phyloP scores from a whole-genome alignment of 192 early-diverging fungal species.

The Coemansia biformis region DNA sequence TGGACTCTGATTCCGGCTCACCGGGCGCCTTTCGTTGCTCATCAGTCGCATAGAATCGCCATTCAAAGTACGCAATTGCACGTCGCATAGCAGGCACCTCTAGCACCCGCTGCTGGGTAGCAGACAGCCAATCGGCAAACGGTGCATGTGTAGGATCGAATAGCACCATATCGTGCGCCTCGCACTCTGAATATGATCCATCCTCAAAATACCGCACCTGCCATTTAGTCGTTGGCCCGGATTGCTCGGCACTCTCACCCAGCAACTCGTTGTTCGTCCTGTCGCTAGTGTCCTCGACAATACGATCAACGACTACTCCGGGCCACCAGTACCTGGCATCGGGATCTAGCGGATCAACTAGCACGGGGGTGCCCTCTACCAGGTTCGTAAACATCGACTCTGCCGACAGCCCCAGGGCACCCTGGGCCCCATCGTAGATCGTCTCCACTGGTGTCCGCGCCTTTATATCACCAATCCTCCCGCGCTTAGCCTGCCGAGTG shows the following conservation, averaged over 20 bases:
- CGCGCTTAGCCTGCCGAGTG: conserved; percentile 1
- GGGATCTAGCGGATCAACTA: conserved; percentile 39
- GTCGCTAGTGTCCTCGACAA: background rate
- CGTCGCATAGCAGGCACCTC: conserved; percentile 26
- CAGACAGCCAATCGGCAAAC: conserved; percentile 7
- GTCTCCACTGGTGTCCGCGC: conserved; percentile 8
- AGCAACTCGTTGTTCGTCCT: background rate
- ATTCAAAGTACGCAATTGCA: conserved; percentile 45
- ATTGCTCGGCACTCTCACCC: too few species aligned
- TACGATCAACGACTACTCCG: conserved; percentile 26
- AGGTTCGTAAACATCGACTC: conserved; percentile 28
- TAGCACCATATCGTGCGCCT: conserved; percentile 26
- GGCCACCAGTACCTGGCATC: conserved; percentile 34
- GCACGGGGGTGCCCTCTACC: conserved; percentile 29
- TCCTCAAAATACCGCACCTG: conserved; percentile 49
- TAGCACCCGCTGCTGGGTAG: conserved; percentile 1
- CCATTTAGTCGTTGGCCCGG: conserved; percentile 3
- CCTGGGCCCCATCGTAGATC: conserved; percentile 37
- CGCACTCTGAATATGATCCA: conserved; percentile 30
- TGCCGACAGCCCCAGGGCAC: conserved; percentile 4
- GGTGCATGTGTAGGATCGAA: conserved; percentile 11
- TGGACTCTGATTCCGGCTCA: too few species aligned
- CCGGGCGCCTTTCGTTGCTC: too few species aligned
- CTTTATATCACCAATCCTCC: background rate
- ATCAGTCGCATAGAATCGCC: conserved; percentile 28